These are phyloP conservation scores for Gleditsia sinensis DNA, from an alignment of 306 rosid genomes.

Conservation along the genomic window DNA sequence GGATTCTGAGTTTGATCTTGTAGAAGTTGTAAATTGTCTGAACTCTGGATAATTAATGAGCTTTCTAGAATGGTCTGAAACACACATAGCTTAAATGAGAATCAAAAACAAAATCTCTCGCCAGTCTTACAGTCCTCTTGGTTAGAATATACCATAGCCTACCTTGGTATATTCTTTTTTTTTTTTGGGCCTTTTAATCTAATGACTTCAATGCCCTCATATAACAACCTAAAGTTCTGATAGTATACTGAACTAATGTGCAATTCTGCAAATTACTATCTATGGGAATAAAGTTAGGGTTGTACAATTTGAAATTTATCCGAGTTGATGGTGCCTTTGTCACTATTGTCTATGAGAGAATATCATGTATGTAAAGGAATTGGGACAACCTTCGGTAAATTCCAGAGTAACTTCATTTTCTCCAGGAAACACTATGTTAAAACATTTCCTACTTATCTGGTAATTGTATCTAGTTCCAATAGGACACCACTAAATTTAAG, in stretches of 20 bases:
- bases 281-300: no score
- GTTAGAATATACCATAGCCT: constrained; percentile 7
- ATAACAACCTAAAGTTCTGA: background rate
- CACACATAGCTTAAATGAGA: background rate
- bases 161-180: background rate
- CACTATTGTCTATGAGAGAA: constrained; percentile 1
- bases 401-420: background rate
- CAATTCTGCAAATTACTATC: background rate
- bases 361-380: constrained; percentile 1
- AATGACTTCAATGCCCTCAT: background rate
- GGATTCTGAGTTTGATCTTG: background rate
- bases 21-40: constrained; percentile 12
- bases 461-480: constrained; percentile 2
- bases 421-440: background rate
- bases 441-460: background rate
- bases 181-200: background rate
- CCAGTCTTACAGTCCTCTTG: constrained; percentile 14
- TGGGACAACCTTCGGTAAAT: background rate
- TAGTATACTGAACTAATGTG: background rate
- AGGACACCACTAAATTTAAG: background rate
- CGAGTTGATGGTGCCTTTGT: background rate
- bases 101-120: background rate
- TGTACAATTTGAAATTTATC: background rate
- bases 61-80: background rate
- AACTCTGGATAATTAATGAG: background rate